Conservation (phyloP, 176 grass and related monocot species). For the Hyparrhenia diplandra region DNA sequence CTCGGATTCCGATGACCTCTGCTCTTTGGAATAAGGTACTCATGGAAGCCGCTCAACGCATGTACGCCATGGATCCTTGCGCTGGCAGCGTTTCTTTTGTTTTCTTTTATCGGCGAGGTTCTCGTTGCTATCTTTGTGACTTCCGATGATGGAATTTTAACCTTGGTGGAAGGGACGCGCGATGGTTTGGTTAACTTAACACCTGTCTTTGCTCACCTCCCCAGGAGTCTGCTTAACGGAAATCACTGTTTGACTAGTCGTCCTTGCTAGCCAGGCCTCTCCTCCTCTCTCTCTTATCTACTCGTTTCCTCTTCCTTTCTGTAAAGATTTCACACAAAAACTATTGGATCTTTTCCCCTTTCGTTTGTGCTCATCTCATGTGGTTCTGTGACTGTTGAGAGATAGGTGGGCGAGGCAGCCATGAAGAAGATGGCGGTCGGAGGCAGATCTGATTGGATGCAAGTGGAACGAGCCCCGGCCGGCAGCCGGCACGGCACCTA, state of each 20-base stretch:
- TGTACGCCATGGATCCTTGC: slow-evolving; percentile 31
- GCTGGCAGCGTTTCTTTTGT: not conserved
- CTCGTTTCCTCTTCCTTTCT: not conserved
- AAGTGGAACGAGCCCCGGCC: not conserved
- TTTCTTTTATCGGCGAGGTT: slow-evolving; percentile 1
- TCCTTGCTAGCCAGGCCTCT: not conserved
- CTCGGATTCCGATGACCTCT: slow-evolving; percentile 18
- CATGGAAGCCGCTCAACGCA: slow-evolving; percentile 15
- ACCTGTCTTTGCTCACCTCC: slow-evolving; percentile 27
- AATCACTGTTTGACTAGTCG: slow-evolving; percentile 55
- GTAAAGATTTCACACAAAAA: slow-evolving; percentile 1
- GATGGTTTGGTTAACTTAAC: slow-evolving; percentile 38
- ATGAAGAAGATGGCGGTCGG: not conserved
- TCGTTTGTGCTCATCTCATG: slow-evolving; percentile 18
- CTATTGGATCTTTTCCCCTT: not conserved
- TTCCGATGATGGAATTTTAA: slow-evolving; percentile 8
- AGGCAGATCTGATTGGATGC: slow-evolving; percentile 26
- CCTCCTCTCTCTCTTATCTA: not conserved
- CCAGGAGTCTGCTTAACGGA: slow-evolving; percentile 33
- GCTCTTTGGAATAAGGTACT: slow-evolving; percentile 30
- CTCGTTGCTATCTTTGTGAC: slow-evolving; percentile 22
- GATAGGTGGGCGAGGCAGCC: not conserved
- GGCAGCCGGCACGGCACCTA: not conserved
- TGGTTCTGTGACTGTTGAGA: not conserved
- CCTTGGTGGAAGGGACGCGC: slow-evolving; percentile 8